phyloP scores from a whole-genome alignment of 2,329 filamentous ascomycete genomes.

The Sporothrix brunneoviolacea region DNA sequence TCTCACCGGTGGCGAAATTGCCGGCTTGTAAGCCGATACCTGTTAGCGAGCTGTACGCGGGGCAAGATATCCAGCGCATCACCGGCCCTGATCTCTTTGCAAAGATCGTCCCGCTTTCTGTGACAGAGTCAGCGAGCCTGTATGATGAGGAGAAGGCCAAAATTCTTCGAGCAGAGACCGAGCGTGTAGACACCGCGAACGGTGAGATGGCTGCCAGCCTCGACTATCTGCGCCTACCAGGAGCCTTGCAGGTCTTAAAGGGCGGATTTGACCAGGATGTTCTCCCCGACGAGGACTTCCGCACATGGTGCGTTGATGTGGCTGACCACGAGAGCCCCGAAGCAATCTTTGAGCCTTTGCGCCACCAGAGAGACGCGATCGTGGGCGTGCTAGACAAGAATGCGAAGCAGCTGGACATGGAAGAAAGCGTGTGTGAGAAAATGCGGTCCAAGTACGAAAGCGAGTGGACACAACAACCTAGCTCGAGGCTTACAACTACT shows the following conservation, averaged over 20 bases:
- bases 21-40: conserved; percentile 96
- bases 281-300: conserved; percentile 82
- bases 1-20: conserved; percentile 78
- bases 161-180: conserved; percentile 83
- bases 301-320: conserved; percentile 89
- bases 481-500: conserved; percentile 79
- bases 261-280: conserved; percentile 88
- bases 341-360: conserved; percentile 71
- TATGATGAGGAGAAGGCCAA: conserved; percentile 99
- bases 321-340: conserved; percentile 76
- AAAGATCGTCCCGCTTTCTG: conserved; percentile 90
- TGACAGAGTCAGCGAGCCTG: conserved; percentile 91
- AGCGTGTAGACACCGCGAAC: conserved; percentile 86
- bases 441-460: conserved; percentile 96
- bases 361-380: conserved; percentile 70
- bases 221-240: conserved; percentile 86
- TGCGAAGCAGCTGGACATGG: conserved; percentile 86
- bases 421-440: conserved; percentile 97
- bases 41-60: conserved; percentile 91
- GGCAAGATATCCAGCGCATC: conserved; percentile 93
- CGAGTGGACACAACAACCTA: conserved; percentile 97
- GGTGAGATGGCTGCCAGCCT: conserved; percentile 93
- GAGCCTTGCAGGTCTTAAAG: conserved; percentile 83
- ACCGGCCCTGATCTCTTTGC: conserved; percentile 96
- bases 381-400: conserved; percentile 67